A percentile compares a stretch with the other conserved stretches of the same genome.
Conservation (phyloP, 345 rosid species). For the Odontarrhena argentea region DNA sequence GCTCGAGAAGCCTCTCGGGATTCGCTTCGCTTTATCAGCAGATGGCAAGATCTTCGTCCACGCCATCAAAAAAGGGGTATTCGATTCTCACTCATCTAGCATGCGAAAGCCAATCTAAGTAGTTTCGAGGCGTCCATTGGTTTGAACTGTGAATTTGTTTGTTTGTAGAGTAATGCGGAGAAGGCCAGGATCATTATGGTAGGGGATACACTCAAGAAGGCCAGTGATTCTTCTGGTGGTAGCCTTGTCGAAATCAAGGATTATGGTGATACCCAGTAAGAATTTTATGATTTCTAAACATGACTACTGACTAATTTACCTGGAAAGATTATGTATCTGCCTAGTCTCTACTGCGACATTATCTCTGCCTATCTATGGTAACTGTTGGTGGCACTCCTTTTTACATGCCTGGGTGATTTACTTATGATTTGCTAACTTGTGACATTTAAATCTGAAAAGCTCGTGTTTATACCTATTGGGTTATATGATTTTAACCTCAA, state of each 20-base stretch:
- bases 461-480: not conserved
- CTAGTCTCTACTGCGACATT: not conserved
- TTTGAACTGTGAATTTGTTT: not conserved
- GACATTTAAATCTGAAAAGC: not conserved
- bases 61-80: slow-evolving; percentile 81
- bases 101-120: not conserved
- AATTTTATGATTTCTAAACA: not conserved
- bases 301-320: not conserved
- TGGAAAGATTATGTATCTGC: not conserved
- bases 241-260: slow-evolving; percentile 56
- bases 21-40: slow-evolving; percentile 70
- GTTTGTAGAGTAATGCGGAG: slow-evolving; percentile 79
- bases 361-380: not conserved
- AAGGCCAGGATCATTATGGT: slow-evolving; percentile 88
- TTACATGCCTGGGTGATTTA: not conserved
- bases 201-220: slow-evolving; percentile 81
- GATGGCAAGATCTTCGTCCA: slow-evolving; percentile 83
- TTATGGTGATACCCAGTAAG: slow-evolving; percentile 68
- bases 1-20: slow-evolving; percentile 81
- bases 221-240: slow-evolving; percentile 57
- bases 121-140: not conserved
- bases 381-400: not conserved
- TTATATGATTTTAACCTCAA: not conserved
- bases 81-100: not conserved
- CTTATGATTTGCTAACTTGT: slow-evolving; percentile 2